Percentiles rank a stretch among this genome's conserved stretches.
These are phyloP conservation scores for Pachysolen tannophilus DNA, from an alignment of 805 yeast genomes.

Conservation along the genomic window DNA sequence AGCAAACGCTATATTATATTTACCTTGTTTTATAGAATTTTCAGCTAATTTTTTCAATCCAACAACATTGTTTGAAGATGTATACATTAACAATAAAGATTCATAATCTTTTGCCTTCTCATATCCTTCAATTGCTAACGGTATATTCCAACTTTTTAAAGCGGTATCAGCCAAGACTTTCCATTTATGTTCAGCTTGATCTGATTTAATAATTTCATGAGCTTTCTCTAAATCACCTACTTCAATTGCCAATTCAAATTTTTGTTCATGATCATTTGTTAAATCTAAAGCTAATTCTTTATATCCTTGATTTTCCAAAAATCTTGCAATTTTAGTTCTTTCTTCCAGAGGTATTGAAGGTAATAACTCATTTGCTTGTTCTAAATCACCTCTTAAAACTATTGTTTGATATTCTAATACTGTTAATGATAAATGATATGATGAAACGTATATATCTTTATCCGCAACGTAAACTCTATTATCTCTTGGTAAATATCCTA, in stretches of 20 bases:
- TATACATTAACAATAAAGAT: conserved; percentile 71
- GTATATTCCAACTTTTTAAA: conserved; percentile 67
- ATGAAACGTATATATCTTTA: conserved; percentile 75
- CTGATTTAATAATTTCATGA: conserved; percentile 49
- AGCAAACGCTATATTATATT: conserved; percentile 85
- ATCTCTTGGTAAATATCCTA: conserved; percentile 88
- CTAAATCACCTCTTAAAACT: conserved; percentile 90
- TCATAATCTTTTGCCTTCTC: conserved; percentile 74
- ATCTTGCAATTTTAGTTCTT: conserved; percentile 74
- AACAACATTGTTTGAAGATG: conserved; percentile 65
- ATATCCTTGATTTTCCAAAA: conserved; percentile 89
- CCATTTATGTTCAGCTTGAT: conserved; percentile 69
- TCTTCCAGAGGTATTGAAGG: conserved; percentile 60
- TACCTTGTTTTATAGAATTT: conserved; percentile 63
- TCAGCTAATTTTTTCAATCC: conserved; percentile 59
- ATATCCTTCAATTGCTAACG: conserved; percentile 74
- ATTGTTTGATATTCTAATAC: conserved; percentile 95
- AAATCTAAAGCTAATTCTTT: conserved; percentile 75
- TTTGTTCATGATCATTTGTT: conserved; percentile 84
- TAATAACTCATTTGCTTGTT: conserved; percentile 62
- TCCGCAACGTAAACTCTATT: conserved; percentile 86
- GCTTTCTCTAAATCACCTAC: conserved; percentile 72
- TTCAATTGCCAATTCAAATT: conserved; percentile 79
- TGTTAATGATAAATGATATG: conserved; percentile 74
- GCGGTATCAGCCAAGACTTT: conserved; percentile 86